Evolutionary conservation across 1,284 basidiomycete species (phyloP).

Genomic region (Malassezia dermatis): DNA sequence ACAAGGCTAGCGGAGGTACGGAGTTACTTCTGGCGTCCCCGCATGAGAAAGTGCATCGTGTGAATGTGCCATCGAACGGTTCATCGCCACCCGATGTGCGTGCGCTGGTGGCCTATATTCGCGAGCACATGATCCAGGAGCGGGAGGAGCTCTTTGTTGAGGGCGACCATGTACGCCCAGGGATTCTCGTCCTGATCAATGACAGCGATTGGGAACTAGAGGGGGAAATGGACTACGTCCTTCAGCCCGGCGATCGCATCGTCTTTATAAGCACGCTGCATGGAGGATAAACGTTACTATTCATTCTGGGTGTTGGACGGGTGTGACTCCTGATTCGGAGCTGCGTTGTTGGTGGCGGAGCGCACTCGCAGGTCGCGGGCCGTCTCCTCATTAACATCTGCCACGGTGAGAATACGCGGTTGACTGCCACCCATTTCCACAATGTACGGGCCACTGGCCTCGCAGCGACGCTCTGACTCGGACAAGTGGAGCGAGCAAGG

Average conservation of each 20-base stretch:
- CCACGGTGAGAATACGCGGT: slow-evolving; percentile 21
- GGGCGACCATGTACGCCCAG: slow-evolving; percentile 76
- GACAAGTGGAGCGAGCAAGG: slow-evolving; percentile 13
- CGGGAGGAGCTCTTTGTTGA: slow-evolving; percentile 82
- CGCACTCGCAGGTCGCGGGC: not conserved
- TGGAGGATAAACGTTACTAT: slow-evolving; percentile 57
- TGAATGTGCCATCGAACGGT: slow-evolving; percentile 19
- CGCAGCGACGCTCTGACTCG: slow-evolving; percentile 16
- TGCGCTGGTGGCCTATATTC: slow-evolving; percentile 69
- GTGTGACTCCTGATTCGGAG: not conserved
- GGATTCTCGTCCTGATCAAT: slow-evolving; percentile 88
- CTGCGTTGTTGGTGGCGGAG: not conserved
- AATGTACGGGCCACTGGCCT: slow-evolving; percentile 27
- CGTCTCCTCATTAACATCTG: slow-evolving; percentile 19
- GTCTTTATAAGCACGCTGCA: slow-evolving; percentile 94
- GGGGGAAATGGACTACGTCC: slow-evolving; percentile 75
- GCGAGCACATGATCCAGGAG: slow-evolving; percentile 68
- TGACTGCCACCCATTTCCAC: slow-evolving; percentile 30
- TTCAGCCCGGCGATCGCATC: slow-evolving; percentile 73
- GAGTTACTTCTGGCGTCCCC: slow-evolving; percentile 42
- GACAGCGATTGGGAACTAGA: slow-evolving; percentile 97
- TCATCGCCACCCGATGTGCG: slow-evolving; percentile 56
- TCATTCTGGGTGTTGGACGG: not conserved
- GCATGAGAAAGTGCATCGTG: slow-evolving; percentile 32
- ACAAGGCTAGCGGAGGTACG: slow-evolving; percentile 29